Conservation (phyloP, 441 rosid genomes). For the Populus hybrid region DNA sequence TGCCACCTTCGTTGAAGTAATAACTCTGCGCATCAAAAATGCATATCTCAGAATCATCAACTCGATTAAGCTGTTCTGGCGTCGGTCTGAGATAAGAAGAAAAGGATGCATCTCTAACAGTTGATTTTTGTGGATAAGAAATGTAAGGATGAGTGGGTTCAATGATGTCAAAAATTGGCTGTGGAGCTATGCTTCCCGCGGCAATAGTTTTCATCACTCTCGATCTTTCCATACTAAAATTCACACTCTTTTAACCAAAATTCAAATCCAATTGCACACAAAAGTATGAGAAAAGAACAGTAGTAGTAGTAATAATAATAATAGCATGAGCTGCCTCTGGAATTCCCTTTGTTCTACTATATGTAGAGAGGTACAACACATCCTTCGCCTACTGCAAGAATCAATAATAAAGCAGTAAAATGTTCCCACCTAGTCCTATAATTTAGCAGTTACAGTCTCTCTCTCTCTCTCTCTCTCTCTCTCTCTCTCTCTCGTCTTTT, state of each 20-base stretch:
- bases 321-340: neutral
- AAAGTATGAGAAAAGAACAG: neutral
- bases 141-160: slow-evolving; percentile 25
- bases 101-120: slow-evolving; percentile 38
- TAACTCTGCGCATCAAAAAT: slow-evolving; percentile 73
- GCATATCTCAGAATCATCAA: slow-evolving; percentile 58
- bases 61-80: slow-evolving; percentile 15
- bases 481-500: neutral
- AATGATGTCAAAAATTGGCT: slow-evolving; percentile 5
- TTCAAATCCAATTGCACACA: neutral
- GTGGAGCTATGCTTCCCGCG: slow-evolving; percentile 13
- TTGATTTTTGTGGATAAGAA: slow-evolving; percentile 18
- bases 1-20: slow-evolving; percentile 57
- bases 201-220: slow-evolving; percentile 16
- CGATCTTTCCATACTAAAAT: slow-evolving; percentile 25
- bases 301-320: neutral
- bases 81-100: slow-evolving; percentile 42
- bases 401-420: slow-evolving; percentile 16
- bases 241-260: neutral
- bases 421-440: neutral
- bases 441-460: neutral
- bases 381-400: neutral
- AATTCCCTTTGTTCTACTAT: neutral
- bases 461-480: too few species aligned
- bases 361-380: neutral